Conservation (phyloP, 164 flowering plant species). For the Vitis rotundifolia region DNA sequence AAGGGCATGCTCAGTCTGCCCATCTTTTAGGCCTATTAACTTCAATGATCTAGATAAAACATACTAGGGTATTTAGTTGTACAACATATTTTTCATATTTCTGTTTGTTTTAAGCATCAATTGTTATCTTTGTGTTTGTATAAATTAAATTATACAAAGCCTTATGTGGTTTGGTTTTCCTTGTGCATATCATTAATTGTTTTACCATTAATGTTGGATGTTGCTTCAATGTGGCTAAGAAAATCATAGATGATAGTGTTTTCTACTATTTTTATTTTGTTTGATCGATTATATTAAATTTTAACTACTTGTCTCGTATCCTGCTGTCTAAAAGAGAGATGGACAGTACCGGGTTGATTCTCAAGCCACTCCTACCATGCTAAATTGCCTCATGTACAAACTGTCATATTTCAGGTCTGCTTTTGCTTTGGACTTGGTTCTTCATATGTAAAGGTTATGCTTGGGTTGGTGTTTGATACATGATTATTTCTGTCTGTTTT, state of each 20-base stretch:
- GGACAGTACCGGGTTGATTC: slow-evolving; percentile 96
- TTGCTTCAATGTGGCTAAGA: too few species aligned
- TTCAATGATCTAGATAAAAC: too few species aligned
- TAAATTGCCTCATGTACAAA: slow-evolving; percentile 94
- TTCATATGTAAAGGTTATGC: not conserved
- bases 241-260: not conserved
- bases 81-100: too few species aligned
- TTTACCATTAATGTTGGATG: too few species aligned
- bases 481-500: not conserved
- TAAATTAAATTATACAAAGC: too few species aligned
- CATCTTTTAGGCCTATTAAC: too few species aligned
- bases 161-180: too few species aligned
- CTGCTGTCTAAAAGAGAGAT: slow-evolving; percentile 61
- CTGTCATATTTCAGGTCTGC: slow-evolving; percentile 93
- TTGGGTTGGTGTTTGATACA: slow-evolving; percentile 2
- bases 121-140: too few species aligned
- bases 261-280: not conserved
- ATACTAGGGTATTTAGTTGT: too few species aligned
- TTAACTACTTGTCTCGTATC: slow-evolving; percentile 1
- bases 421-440: slow-evolving; percentile 1
- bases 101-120: too few species aligned
- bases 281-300: not conserved
- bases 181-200: too few species aligned
- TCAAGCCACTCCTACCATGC: slow-evolving; percentile 96
- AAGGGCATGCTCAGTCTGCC: too few species aligned